Percentiles rank a stretch among this genome's conserved stretches.
phyloP scores from a whole-genome alignment of 225 moss, liverwort and hornwort genomes.

The Physcomitrellopsis africana region DNA sequence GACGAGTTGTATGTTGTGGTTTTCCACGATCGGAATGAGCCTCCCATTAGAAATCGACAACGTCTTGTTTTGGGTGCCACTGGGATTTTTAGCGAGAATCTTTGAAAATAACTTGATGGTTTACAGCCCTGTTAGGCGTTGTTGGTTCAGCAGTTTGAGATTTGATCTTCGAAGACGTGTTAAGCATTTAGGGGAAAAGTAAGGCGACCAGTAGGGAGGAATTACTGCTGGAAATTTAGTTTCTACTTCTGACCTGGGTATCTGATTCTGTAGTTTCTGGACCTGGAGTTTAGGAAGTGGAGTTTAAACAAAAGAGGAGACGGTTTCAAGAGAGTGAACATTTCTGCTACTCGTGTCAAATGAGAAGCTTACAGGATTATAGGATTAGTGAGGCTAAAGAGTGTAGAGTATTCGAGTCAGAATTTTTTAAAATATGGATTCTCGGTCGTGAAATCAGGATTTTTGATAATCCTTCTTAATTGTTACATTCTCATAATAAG shows the following conservation, averaged over 20 bases:
- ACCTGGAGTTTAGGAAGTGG: background rate
- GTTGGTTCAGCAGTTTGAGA: background rate
- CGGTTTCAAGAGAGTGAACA: background rate
- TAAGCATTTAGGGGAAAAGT: background rate
- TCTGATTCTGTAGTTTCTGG: background rate
- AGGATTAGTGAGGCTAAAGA: background rate
- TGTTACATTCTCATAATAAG: background rate
- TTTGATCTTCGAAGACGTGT: background rate
- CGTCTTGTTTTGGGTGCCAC: background rate
- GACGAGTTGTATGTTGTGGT: background rate
- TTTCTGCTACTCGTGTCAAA: background rate
- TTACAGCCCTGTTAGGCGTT: background rate
- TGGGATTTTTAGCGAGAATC: background rate
- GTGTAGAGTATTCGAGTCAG: slow-evolving; percentile 1
- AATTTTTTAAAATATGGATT: background rate
- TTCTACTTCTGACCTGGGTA: background rate
- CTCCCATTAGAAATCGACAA: background rate
- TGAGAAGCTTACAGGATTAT: slow-evolving; percentile 5
- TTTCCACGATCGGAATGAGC: background rate
- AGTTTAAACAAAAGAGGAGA: background rate
- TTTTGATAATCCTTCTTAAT: background rate
- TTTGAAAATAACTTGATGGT: background rate
- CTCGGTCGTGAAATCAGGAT: background rate
- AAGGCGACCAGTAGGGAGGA: background rate
- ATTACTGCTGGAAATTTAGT: background rate